These are phyloP conservation scores for Dimargaris cristalligena DNA, from an alignment of 192 early-diverging fungal species.

Conservation along the genomic window DNA sequence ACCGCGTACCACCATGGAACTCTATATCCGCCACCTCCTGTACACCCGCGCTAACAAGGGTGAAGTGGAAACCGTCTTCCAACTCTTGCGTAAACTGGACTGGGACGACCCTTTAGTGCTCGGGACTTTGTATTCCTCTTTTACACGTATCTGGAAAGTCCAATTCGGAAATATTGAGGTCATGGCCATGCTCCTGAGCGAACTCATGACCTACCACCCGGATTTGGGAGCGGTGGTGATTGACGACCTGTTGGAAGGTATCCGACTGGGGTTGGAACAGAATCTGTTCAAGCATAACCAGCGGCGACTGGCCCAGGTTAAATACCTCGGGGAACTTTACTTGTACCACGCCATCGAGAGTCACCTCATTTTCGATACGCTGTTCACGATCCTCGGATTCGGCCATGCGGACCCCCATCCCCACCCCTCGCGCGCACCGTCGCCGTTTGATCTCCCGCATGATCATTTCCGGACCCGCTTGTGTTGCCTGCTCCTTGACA, in stretches of 20 bases:
- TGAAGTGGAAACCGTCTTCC: conserved; percentile 46
- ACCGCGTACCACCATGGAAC: conserved; percentile 62
- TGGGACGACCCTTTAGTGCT: conserved; percentile 53
- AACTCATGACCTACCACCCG: conserved; percentile 63
- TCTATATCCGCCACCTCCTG: conserved; percentile 75
- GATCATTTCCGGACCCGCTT: conserved; percentile 92
- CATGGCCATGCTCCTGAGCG: conserved; percentile 61
- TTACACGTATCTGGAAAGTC: conserved; percentile 87
- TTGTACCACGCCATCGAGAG: conserved; percentile 75
- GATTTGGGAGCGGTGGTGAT: conserved; percentile 80
- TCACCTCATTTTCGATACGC: conserved; percentile 58
- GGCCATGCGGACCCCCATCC: conserved; percentile 59
- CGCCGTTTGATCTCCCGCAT: conserved; percentile 53
- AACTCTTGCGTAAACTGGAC: conserved; percentile 63
- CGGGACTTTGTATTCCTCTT: conserved; percentile 49
- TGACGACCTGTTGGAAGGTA: conserved; percentile 67
- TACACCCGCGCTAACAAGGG: conserved; percentile 66
- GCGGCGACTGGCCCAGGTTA: conserved; percentile 56
- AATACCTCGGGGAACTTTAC: conserved; percentile 86
- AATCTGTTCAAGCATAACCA: conserved; percentile 93
- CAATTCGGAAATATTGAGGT: conserved; percentile 74
- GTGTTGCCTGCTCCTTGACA: conserved; percentile 68
- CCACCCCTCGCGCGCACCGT: conserved; percentile 26
- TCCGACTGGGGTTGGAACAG: conserved; percentile 78
- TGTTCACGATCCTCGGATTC: conserved; percentile 65